A percentile compares a stretch with the other conserved stretches of the same genome.
These are phyloP conservation scores for Dicorynia guianensis DNA, from an alignment of 306 rosid genomes.

Conservation along the genomic window DNA sequence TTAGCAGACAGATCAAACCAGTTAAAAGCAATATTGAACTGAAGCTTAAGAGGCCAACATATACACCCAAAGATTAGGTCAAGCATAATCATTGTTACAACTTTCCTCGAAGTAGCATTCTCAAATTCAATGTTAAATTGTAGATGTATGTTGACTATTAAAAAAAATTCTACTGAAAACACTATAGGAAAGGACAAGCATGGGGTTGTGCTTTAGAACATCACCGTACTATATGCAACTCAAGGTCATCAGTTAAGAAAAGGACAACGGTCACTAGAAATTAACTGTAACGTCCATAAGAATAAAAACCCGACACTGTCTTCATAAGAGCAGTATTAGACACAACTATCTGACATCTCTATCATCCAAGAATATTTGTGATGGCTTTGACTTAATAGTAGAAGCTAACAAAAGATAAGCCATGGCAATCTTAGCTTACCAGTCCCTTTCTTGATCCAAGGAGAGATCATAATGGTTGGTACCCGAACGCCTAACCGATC, in stretches of 20 bases:
- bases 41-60: constrained; percentile 37
- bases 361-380: constrained; percentile 21
- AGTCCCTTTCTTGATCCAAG: constrained; percentile 97
- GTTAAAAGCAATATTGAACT: constrained; percentile 1
- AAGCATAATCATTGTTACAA: too few species aligned
- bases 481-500: constrained; percentile 98
- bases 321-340: constrained; percentile 20
- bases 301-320: constrained; percentile 10
- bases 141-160: constrained; percentile 29
- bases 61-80: constrained; percentile 6
- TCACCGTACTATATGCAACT: constrained; percentile 34
- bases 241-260: constrained; percentile 28
- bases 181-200: constrained; percentile 35
- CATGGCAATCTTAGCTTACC: constrained; percentile 57
- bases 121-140: constrained; percentile 30
- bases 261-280: constrained; percentile 36
- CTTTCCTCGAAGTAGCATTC: neutral
- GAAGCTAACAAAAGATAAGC: constrained; percentile 27
- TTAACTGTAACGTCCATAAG: constrained; percentile 11
- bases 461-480: constrained; percentile 96
- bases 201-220: neutral
- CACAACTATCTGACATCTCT: constrained; percentile 38
- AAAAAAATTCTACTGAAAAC: constrained; percentile 31
- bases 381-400: constrained; percentile 25
- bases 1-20: constrained; percentile 33